Percentiles rank a stretch among this genome's conserved stretches.
phyloP scores from a whole-genome alignment of 2,329 filamentous ascomycete species.

The Polytolypa hystricis region DNA sequence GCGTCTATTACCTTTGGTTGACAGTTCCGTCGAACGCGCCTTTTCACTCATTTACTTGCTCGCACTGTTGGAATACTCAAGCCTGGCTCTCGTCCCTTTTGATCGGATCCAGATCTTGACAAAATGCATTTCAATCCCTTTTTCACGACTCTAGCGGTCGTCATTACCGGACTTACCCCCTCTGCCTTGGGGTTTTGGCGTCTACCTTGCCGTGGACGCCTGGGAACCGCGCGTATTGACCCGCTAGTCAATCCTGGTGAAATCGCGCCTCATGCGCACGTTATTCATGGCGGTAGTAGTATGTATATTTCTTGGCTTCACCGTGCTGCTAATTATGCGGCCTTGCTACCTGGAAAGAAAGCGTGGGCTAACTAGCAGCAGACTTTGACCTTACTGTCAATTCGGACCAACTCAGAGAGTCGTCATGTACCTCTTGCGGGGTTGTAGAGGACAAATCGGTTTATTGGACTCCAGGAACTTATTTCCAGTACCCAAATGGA shows the following conservation, averaged over 20 bases:
- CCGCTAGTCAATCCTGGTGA: conserved; percentile 57
- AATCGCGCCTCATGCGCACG: conserved; percentile 57
- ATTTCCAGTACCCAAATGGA: conserved; percentile 62
- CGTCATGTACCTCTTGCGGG: conserved; percentile 68
- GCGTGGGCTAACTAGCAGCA: conserved; percentile 28
- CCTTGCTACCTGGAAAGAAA: no score
- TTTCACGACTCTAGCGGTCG: conserved; percentile 5
- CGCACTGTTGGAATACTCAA: no score
- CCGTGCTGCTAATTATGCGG: conserved; percentile 10
- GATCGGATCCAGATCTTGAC: no score
- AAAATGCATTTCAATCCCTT: conserved; percentile 8
- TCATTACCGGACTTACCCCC: conserved; percentile 5
- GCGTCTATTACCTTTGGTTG: no score
- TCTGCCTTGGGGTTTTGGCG: conserved; percentile 63
- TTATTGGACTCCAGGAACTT: conserved; percentile 73
- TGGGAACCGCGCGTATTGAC: conserved; percentile 63
- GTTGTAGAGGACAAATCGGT: conserved; percentile 74
- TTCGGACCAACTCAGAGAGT: conserved; percentile 46
- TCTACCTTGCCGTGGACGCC: conserved; percentile 65
- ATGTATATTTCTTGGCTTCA: conserved; percentile 34
- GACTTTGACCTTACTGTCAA: conserved; percentile 53
- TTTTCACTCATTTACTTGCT: no score
- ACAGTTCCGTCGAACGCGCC: no score
- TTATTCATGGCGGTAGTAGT: conserved; percentile 67
- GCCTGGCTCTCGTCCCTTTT: no score